These are phyloP conservation scores for Aspergillus glaucus DNA, from an alignment of 2,329 filamentous ascomycete species.

Conservation along the genomic window DNA sequence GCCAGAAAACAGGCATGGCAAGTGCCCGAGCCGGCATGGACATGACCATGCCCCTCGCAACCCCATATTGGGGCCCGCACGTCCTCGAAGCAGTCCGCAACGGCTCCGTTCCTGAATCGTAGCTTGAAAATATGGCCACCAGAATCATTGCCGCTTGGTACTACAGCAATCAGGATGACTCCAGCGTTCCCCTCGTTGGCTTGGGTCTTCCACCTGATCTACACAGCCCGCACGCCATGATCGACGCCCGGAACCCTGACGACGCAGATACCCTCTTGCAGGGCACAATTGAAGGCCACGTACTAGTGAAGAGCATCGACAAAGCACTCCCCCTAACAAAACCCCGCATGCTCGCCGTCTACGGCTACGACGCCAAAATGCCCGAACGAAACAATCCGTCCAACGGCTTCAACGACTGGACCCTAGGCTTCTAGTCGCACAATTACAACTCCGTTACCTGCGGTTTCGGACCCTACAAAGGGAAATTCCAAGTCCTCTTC, in stretches of 20 bases:
- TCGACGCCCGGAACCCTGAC: conserved; percentile 23
- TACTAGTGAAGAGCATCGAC: conserved; percentile 43
- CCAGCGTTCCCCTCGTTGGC: conserved; percentile 1
- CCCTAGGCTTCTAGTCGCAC: neutral
- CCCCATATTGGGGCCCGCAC: conserved; percentile 21
- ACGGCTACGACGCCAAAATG: conserved; percentile 42
- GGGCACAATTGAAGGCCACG: conserved; percentile 19
- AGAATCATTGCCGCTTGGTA: conserved; percentile 46
- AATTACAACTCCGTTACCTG: neutral
- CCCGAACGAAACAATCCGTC: neutral
- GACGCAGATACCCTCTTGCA: neutral
- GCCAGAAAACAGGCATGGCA: conserved; percentile 63
- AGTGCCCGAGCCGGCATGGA: conserved; percentile 68
- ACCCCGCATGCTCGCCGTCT: conserved; percentile 44
- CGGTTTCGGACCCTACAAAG: neutral
- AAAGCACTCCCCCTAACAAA: conserved; percentile 40
- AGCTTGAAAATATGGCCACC: conserved; percentile 58
- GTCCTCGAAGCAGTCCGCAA: conserved; percentile 55
- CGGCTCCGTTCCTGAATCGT: conserved; percentile 50
- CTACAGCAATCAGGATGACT: conserved; percentile 39
- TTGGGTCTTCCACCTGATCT: neutral
- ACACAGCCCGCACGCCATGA: conserved; percentile 20
- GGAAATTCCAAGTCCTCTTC: neutral
- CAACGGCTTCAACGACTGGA: neutral
- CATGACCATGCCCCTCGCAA: conserved; percentile 72